phyloP scores from a whole-genome alignment of 306 rosid genomes.

The Hippophae tibetana region DNA sequence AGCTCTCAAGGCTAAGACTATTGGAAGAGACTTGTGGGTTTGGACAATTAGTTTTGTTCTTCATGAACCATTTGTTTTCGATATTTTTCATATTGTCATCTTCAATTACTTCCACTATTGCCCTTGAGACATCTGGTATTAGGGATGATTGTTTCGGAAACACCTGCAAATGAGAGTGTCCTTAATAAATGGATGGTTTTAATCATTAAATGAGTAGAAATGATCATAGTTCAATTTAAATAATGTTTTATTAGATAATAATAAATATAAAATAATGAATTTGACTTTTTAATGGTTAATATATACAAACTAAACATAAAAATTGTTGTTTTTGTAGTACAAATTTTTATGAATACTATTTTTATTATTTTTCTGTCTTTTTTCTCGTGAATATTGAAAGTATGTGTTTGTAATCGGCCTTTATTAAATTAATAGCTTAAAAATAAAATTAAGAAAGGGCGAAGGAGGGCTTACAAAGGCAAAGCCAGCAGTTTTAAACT shows the following conservation, averaged over 20 bases:
- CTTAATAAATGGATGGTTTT: background rate
- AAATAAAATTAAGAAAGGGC: no score
- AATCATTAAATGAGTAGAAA: background rate
- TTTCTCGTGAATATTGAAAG: no score
- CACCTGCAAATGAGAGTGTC: slow-evolving; percentile 12
- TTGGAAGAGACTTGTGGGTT: slow-evolving; percentile 23
- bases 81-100: slow-evolving; percentile 46
- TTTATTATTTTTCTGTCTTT: no score
- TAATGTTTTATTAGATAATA: background rate
- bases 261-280: background rate
- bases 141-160: slow-evolving; percentile 47
- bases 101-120: slow-evolving; percentile 45
- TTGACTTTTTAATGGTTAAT: no score
- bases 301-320: no score
- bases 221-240: no score
- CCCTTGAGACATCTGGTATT: slow-evolving; percentile 49
- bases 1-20: slow-evolving; percentile 46
- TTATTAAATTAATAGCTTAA: no score
- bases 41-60: slow-evolving; percentile 9
- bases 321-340: no score
- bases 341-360: no score
- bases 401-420: no score
- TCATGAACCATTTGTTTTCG: slow-evolving; percentile 45
- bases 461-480: slow-evolving; percentile 42
- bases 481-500: slow-evolving; percentile 42